phyloP scores from a whole-genome alignment of 2,329 filamentous ascomycete genomes.

The Elsinoe arachidis region DNA sequence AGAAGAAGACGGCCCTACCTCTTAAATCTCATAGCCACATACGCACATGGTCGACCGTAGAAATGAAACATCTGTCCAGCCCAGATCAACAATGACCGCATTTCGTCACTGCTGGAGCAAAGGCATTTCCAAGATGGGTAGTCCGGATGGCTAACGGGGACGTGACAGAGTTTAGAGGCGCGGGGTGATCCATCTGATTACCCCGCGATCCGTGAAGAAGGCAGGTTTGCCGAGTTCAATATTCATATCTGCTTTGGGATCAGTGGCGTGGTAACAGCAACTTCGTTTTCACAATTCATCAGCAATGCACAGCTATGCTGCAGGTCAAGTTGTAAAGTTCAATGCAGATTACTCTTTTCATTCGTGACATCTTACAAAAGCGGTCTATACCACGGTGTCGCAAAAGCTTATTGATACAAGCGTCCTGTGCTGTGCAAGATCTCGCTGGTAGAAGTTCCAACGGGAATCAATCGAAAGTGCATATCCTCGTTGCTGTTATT shows the following conservation, averaged over 20 bases:
- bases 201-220: not conserved
- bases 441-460: not conserved
- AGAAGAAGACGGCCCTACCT: not conserved
- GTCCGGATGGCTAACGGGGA: not conserved
- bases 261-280: too few relatives aligned
- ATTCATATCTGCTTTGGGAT: not conserved
- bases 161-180: not conserved
- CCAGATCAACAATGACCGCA: constrained; percentile 2
- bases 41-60: not conserved
- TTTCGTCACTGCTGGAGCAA: not conserved
- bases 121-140: not conserved
- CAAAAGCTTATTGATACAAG: not conserved
- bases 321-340: not conserved
- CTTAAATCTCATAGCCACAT: not conserved
- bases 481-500: constrained; percentile 3
- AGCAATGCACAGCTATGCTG: too few relatives aligned
- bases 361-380: constrained; percentile 6
- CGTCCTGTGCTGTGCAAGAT: not conserved
- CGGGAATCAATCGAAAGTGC: not conserved
- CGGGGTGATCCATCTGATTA: not conserved
- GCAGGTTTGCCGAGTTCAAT: constrained; percentile 4
- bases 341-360: not conserved
- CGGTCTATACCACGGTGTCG: not conserved
- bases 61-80: not conserved
- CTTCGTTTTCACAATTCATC: too few relatives aligned